Base-by-base conservation (phyloP, 345 rosid genomes). In the Abelmoschus esculentus region DNA sequence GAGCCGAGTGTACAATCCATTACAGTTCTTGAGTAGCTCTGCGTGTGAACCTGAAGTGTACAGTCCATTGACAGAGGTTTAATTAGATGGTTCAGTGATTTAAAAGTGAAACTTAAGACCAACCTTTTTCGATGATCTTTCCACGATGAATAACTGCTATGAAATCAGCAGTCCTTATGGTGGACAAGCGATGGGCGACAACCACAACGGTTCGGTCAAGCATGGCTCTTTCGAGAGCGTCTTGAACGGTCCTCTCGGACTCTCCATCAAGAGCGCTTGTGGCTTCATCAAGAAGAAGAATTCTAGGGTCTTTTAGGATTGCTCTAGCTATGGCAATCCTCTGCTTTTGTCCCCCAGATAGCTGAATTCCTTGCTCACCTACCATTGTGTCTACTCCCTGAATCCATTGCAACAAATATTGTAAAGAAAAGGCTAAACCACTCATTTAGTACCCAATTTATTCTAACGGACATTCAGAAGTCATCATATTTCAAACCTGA, bases 341-440 rank as follows among this genome's bases (percentile, higher is more conserved):
- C 80, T 93, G 97, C 72, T 93, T 93, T 71, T 93, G 98, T 19
- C 98, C 98, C 4, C 98, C 98, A 0, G 97, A 91, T 49, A 93
- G 85, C 78, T 88, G 96, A 32, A 91, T 88, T 69, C 98, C 96
- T 59, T 88, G 96, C 77, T 93, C 97, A 18, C 98, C 98, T 4
- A 87, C 96, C 96, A 86, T 79, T 5, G 98, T 91, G 74, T 91
- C 95, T 32, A 89, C 67, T 53, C 97, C 98, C 81, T 89, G 22
- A 0, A 49, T 3, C 14, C 58, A 47, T 44, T 10, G 29, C 47
- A 57, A 36, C n/a, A 50, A 49, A 29, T 42, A 31, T 31, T 3
- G 4, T 31, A 3, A 31, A 31, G 5, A 31, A 31, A 31, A 29
- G 32, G 32, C 32, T 3, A 29, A 31, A 31, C 4, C 5, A 31